These are phyloP conservation scores for Penicillium sp. DNA, from an alignment of 2,329 filamentous ascomycete genomes.

Conservation along the genomic window DNA sequence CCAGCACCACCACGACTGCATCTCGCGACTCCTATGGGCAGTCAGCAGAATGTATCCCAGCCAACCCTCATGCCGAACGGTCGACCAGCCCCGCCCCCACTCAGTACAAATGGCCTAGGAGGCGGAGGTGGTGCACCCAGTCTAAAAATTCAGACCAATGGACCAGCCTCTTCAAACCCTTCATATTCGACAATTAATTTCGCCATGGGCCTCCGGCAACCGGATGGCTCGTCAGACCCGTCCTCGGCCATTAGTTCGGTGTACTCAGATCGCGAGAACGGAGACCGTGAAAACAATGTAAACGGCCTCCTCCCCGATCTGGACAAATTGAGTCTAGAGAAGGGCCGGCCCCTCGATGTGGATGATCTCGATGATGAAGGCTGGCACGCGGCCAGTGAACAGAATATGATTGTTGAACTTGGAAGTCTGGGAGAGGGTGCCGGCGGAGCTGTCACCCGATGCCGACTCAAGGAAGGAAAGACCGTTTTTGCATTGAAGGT, in stretches of 20 bases:
- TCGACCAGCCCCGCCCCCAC: conserved; percentile 57
- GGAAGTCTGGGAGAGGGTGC: conserved; percentile 92
- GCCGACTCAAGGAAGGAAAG: conserved; percentile 84
- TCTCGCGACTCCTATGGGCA: conserved; percentile 85
- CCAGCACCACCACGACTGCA: conserved; percentile 76
- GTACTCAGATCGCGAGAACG: conserved; percentile 76
- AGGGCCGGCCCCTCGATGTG: conserved; percentile 80
- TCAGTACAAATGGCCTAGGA: conserved; percentile 70
- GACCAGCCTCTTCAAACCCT: conserved; percentile 73
- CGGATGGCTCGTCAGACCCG: conserved; percentile 71
- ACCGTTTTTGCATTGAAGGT: conserved; percentile 97
- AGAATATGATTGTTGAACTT: conserved; percentile 82
- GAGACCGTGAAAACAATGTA: conserved; percentile 78
- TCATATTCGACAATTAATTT: conserved; percentile 83
- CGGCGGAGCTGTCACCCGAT: conserved; percentile 90
- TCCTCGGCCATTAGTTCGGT: conserved; percentile 83
- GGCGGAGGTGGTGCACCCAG: conserved; percentile 77
- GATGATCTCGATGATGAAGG: conserved; percentile 93
- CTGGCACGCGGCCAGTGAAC: conserved; percentile 88
- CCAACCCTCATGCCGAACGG: conserved; percentile 55
- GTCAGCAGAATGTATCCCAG: conserved; percentile 65
- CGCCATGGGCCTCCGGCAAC: conserved; percentile 65
- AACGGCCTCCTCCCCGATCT: conserved; percentile 74
- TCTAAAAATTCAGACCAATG: conserved; percentile 72
- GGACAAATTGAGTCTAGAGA: conserved; percentile 78